Percentiles rank a stretch among this genome's conserved stretches.
These are phyloP conservation scores for Fusarium begoniae DNA, from an alignment of 2,329 filamentous ascomycete species.

Conservation along the genomic window DNA sequence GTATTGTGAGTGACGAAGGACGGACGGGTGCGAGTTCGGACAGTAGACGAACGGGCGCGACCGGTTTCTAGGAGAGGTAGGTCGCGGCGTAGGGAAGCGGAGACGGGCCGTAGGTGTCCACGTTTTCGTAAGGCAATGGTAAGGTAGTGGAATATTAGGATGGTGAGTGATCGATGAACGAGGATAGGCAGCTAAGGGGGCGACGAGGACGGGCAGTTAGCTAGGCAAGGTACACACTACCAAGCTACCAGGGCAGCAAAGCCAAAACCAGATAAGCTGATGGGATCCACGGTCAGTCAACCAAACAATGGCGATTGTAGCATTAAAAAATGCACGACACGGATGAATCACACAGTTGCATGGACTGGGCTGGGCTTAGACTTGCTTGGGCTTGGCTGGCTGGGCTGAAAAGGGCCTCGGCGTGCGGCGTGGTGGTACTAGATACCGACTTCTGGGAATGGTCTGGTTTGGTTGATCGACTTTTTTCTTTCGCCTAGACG, in stretches of 20 bases:
- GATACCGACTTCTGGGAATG: slow-evolving; percentile 16
- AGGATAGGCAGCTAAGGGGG: slow-evolving; percentile 40
- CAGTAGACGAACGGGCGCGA: slow-evolving; percentile 29
- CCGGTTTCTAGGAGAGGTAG: slow-evolving; percentile 37
- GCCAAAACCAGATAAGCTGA: slow-evolving; percentile 42
- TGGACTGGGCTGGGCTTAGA: slow-evolving; percentile 25
- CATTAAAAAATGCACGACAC: slow-evolving; percentile 42
- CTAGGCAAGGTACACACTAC: not conserved
- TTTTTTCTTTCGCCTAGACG: slow-evolving; percentile 26
- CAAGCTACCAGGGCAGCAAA: slow-evolving; percentile 12
- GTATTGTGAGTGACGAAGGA: slow-evolving; percentile 37
- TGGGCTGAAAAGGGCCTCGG: slow-evolving; percentile 30
- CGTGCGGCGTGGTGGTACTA: slow-evolving; percentile 27
- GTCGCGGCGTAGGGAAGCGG: slow-evolving; percentile 38
- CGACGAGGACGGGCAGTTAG: slow-evolving; percentile 9
- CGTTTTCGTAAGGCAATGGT: slow-evolving; percentile 28
- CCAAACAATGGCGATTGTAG: slow-evolving; percentile 44
- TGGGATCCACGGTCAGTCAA: slow-evolving; percentile 42
- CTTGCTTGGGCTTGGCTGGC: slow-evolving; percentile 15
- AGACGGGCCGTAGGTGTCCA: slow-evolving; percentile 41
- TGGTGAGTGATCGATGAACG: slow-evolving; percentile 16
- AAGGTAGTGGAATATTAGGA: slow-evolving; percentile 25
- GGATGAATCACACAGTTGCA: slow-evolving; percentile 36
- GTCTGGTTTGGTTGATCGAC: slow-evolving; percentile 12
- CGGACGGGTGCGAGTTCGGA: slow-evolving; percentile 38